These are phyloP conservation scores for Liquidambar formosana DNA, from an alignment of 164 flowering plant species.

Conservation along the genomic window DNA sequence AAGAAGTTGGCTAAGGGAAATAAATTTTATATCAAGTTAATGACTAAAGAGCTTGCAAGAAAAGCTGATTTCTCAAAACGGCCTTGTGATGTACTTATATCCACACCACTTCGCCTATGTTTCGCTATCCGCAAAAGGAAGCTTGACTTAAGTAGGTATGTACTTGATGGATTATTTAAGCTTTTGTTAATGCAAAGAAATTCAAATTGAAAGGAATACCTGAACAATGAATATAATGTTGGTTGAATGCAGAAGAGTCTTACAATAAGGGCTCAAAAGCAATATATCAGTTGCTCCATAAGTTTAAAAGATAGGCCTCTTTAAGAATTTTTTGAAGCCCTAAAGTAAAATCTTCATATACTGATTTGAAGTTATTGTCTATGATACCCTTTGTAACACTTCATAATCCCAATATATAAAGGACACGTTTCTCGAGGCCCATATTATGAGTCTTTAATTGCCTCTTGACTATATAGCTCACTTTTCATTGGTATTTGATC, in stretches of 20 bases:
- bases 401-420: too few species aligned
- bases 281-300: not conserved
- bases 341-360: too few species aligned
- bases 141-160: conserved; percentile 79
- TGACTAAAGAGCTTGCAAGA: conserved; percentile 72
- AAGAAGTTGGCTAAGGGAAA: conserved; percentile 80
- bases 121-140: conserved; percentile 61
- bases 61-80: conserved; percentile 64
- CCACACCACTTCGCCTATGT: conserved; percentile 78
- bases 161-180: not conserved
- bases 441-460: not conserved
- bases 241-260: not conserved
- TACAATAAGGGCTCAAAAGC: not conserved
- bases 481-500: not conserved
- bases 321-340: too few species aligned
- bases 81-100: conserved; percentile 76
- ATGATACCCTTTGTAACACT: too few species aligned
- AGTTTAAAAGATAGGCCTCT: not conserved
- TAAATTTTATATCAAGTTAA: conserved; percentile 62
- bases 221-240: not conserved
- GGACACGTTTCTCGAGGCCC: not conserved
- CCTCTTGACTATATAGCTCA: not conserved
- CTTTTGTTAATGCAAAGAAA: not conserved
- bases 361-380: too few species aligned
- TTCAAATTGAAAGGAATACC: not conserved